Conservation (phyloP, 805 yeast species). For the Pichia pseudocactophila region DNA sequence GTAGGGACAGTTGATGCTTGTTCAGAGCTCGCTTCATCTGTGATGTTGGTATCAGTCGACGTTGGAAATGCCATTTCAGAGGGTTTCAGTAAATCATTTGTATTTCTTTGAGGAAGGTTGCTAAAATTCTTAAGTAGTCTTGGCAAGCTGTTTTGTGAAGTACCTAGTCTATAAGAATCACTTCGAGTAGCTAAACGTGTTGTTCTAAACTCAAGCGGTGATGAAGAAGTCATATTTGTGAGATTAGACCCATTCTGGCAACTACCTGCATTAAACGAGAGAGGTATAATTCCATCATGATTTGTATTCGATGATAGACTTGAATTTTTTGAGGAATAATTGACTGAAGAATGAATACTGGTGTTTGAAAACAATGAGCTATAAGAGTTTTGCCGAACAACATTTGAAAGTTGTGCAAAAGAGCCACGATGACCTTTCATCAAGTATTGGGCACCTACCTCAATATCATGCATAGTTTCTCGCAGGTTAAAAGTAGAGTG, state of each 20-base stretch:
- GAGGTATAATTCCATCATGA: conserved; percentile 12
- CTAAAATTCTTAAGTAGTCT: conserved; percentile 6
- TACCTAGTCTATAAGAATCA: conserved; percentile 18
- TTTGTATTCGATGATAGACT: conserved; percentile 10
- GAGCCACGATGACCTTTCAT: conserved; percentile 30
- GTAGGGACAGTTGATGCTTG: not conserved
- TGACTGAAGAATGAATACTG: conserved; percentile 18
- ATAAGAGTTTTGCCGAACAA: conserved; percentile 18
- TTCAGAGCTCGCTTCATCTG: not conserved
- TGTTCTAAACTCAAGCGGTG: conserved; percentile 22
- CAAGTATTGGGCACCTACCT: conserved; percentile 19
- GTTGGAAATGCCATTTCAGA: not conserved
- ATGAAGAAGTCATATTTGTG: conserved; percentile 13
- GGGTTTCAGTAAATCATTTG: too few relatives aligned
- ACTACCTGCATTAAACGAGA: conserved; percentile 12
- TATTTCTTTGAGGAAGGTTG: too few relatives aligned
- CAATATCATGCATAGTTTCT: conserved; percentile 8
- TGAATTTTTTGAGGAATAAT: conserved; percentile 10
- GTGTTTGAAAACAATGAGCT: conserved; percentile 26
- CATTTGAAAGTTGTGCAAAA: conserved; percentile 25
- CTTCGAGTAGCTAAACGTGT: conserved; percentile 16
- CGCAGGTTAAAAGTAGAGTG: too few relatives aligned
- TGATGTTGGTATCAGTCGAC: too few relatives aligned
- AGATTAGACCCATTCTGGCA: not conserved
- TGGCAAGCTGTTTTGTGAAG: conserved; percentile 24